A percentile compares a stretch with the other conserved stretches of the same genome.
Conservation (phyloP, 1,284 basidiomycete species). For the Pholiota adiposa region DNA sequence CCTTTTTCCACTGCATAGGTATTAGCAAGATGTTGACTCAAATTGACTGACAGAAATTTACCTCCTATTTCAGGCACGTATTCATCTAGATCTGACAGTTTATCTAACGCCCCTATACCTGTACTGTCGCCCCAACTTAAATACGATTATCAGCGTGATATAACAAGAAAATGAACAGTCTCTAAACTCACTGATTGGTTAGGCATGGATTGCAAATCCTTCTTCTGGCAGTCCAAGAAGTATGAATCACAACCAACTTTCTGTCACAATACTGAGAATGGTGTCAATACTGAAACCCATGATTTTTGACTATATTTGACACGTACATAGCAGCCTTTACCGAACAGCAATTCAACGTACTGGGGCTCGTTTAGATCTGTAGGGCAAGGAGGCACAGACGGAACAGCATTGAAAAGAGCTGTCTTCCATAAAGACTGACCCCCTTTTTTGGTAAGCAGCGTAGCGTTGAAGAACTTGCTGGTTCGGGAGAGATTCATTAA, state of each 20-base stretch:
- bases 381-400: slow-evolving; percentile 33
- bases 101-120: too few relatives aligned
- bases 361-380: slow-evolving; percentile 33
- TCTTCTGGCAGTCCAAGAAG: neutral
- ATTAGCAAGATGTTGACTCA: too few relatives aligned
- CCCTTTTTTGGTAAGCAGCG: slow-evolving; percentile 14
- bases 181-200: neutral
- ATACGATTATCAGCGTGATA: too few relatives aligned
- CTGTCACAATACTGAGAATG: neutral
- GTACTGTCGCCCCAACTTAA: too few relatives aligned
- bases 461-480: slow-evolving; percentile 25
- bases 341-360: slow-evolving; percentile 34
- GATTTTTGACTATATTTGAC: too few relatives aligned
- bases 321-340: slow-evolving; percentile 32
- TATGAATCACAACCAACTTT: neutral
- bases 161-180: neutral
- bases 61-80: too few relatives aligned
- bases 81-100: too few relatives aligned
- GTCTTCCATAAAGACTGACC: slow-evolving; percentile 27
- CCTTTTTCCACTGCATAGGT: too few relatives aligned
- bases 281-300: too few relatives aligned
- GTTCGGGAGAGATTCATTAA: slow-evolving; percentile 29
- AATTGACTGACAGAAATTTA: too few relatives aligned
- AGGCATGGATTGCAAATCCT: slow-evolving; percentile 3
- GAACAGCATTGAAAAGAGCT: slow-evolving; percentile 20